phyloP scores from a whole-genome alignment of 2,329 filamentous ascomycete species.

The Verticillium zaregamsianum region DNA sequence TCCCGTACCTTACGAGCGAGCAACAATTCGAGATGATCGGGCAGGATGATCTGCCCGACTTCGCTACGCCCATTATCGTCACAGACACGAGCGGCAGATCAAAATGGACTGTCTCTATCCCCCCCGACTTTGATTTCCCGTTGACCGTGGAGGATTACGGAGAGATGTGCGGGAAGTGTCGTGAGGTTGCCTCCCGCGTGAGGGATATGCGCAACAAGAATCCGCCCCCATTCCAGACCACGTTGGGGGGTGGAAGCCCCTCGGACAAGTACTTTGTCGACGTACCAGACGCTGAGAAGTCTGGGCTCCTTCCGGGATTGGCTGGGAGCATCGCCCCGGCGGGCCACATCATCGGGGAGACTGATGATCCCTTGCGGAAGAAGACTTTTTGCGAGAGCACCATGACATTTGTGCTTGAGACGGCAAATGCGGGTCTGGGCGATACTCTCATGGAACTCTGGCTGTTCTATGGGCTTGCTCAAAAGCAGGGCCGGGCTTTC shows the following conservation, averaged over 20 bases:
- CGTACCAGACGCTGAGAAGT: constrained; percentile 64
- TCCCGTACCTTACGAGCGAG: constrained; percentile 26
- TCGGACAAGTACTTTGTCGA: constrained; percentile 70
- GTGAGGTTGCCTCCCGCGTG: constrained; percentile 58
- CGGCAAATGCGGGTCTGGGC: constrained; percentile 69
- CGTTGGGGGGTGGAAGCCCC: constrained; percentile 51
- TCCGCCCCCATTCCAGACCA: constrained; percentile 36
- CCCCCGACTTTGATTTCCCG: constrained; percentile 62
- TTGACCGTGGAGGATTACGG: constrained; percentile 61
- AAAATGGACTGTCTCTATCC: constrained; percentile 81
- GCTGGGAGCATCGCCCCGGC: background rate
- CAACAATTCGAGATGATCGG: constrained; percentile 62
- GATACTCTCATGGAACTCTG: constrained; percentile 74
- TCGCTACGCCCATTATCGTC: constrained; percentile 69
- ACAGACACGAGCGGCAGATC: constrained; percentile 59
- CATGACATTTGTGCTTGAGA: constrained; percentile 75
- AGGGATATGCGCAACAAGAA: constrained; percentile 42
- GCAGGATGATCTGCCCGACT: constrained; percentile 61
- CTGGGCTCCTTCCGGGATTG: constrained; percentile 52
- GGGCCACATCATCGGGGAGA: constrained; percentile 34
- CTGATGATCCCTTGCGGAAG: constrained; percentile 36
- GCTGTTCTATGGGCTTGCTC: constrained; percentile 77
- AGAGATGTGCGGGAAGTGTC: constrained; percentile 64
- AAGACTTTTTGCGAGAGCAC: constrained; percentile 62
- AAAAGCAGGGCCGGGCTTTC: constrained; percentile 69